Percentiles rank a stretch among this genome's conserved stretches.
Conservation (phyloP, 2,329 filamentous ascomycete genomes). For the Corynespora cassiicola region DNA sequence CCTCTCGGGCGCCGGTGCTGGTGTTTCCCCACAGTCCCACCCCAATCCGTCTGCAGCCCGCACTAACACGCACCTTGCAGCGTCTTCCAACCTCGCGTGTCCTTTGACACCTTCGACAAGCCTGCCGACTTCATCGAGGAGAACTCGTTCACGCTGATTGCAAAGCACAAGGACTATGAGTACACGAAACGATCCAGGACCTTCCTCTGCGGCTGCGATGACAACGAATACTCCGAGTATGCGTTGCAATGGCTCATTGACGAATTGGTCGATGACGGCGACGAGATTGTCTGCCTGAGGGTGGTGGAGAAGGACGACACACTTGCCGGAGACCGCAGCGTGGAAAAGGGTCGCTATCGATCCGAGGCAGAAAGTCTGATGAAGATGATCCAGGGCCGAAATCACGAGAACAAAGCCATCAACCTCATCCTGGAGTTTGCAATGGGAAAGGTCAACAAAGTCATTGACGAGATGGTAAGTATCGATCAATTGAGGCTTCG, state of each 20-base stretch:
- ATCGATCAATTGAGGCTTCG: not conserved
- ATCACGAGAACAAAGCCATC: conserved; percentile 81
- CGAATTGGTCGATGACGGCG: conserved; percentile 89
- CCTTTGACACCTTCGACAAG: conserved; percentile 77
- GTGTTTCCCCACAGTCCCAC: conserved; percentile 26
- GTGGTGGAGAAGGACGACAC: conserved; percentile 85
- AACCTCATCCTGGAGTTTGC: conserved; percentile 86
- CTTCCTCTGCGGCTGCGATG: conserved; percentile 89
- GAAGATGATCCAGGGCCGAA: conserved; percentile 78
- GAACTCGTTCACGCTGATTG: conserved; percentile 78
- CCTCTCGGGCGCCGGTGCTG: conserved; percentile 20
- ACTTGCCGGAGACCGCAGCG: conserved; percentile 65
- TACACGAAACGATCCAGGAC: conserved; percentile 81
- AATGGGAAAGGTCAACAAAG: conserved; percentile 86
- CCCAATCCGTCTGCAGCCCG: not conserved
- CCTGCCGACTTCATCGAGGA: conserved; percentile 65
- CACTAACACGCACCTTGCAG: conserved; percentile 44
- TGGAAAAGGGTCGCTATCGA: conserved; percentile 74
- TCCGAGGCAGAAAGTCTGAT: conserved; percentile 78
- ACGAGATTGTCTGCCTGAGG: conserved; percentile 88
- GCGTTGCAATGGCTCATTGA: conserved; percentile 92
- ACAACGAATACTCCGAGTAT: conserved; percentile 90
- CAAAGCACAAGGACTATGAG: conserved; percentile 86
- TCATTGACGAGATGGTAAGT: conserved; percentile 86
- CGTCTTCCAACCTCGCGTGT: conserved; percentile 71